Percentiles rank a stretch among this genome's conserved stretches.
Evolutionary conservation across 2,329 filamentous ascomycete species (phyloP).

Genomic region (Xylaria sp.): DNA sequence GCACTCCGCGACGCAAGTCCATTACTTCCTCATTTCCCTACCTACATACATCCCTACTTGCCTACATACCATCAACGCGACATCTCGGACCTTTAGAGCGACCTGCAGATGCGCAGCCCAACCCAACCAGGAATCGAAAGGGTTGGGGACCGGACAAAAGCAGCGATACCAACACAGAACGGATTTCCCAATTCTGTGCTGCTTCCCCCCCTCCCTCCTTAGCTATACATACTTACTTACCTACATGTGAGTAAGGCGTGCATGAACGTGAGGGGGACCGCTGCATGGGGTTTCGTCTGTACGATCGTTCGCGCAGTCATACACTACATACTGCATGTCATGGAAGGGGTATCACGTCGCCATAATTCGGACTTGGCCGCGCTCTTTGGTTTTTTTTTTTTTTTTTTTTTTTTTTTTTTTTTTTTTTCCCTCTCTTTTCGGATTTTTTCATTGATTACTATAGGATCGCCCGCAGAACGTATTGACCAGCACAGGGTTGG

Average conservation of each 20-base stretch:
- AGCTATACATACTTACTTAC: too few species aligned
- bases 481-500: conserved; percentile 10
- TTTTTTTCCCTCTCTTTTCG: too few species aligned
- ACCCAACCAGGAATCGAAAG: conserved; percentile 12
- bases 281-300: not conserved
- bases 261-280: conserved; percentile 31
- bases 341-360: conserved; percentile 11
- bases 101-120: conserved; percentile 14
- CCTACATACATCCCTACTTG: not conserved
- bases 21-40: not conserved
- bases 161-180: conserved; percentile 6
- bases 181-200: conserved; percentile 17
- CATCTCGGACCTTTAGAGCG: conserved; percentile 18
- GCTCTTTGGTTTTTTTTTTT: not conserved
- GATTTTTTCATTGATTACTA: not conserved
- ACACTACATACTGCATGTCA: conserved; percentile 13
- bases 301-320: too few species aligned
- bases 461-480: not conserved
- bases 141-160: conserved; percentile 15
- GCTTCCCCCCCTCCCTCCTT: too few species aligned
- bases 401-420: too few species aligned
- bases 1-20: conserved; percentile 28
- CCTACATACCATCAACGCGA: conserved; percentile 9
- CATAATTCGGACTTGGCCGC: conserved; percentile 1
- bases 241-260: not conserved